phyloP scores from a whole-genome alignment of 192 early-diverging fungal species.

The Paraglomus occultum region DNA sequence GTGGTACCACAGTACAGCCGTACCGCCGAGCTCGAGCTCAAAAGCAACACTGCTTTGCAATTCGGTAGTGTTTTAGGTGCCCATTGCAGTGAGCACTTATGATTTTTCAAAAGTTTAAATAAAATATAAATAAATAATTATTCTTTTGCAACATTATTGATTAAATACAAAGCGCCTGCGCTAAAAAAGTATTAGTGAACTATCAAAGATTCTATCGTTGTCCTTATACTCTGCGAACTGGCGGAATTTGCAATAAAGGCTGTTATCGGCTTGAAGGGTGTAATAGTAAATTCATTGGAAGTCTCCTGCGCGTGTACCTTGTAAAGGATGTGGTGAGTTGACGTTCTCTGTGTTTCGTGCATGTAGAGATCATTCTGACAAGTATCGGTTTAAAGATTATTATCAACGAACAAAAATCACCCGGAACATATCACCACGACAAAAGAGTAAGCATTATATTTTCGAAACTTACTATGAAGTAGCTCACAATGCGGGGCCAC shows the following conservation, averaged over 20 bases:
- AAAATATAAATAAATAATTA: slow-evolving; percentile 21
- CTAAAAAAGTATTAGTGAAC: slow-evolving; percentile 1
- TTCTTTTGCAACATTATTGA: background rate
- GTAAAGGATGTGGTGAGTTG: slow-evolving; percentile 11
- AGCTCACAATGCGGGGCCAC: too few species aligned
- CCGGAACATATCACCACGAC: too few species aligned
- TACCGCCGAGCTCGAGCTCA: too few species aligned
- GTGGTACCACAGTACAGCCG: too few species aligned
- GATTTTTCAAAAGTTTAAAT: slow-evolving; percentile 17
- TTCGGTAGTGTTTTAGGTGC: too few species aligned
- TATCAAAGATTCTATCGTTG: slow-evolving; percentile 6
- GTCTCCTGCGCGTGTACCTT: background rate
- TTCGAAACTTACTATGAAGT: too few species aligned
- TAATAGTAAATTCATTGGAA: slow-evolving; percentile 16
- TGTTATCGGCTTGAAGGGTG: slow-evolving; percentile 14
- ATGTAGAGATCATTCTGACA: too few species aligned
- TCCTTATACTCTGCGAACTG: background rate
- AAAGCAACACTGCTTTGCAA: too few species aligned
- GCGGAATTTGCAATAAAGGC: background rate
- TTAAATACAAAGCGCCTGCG: background rate
- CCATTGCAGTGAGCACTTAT: too few species aligned
- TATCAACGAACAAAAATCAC: too few species aligned
- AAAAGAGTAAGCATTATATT: too few species aligned
- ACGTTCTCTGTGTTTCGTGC: background rate
- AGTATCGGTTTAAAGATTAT: too few species aligned